Percentiles rank a stretch among this genome's conserved stretches.
phyloP scores from a whole-genome alignment of 2,329 filamentous ascomycete species.

The Samsoniella hepiali region DNA sequence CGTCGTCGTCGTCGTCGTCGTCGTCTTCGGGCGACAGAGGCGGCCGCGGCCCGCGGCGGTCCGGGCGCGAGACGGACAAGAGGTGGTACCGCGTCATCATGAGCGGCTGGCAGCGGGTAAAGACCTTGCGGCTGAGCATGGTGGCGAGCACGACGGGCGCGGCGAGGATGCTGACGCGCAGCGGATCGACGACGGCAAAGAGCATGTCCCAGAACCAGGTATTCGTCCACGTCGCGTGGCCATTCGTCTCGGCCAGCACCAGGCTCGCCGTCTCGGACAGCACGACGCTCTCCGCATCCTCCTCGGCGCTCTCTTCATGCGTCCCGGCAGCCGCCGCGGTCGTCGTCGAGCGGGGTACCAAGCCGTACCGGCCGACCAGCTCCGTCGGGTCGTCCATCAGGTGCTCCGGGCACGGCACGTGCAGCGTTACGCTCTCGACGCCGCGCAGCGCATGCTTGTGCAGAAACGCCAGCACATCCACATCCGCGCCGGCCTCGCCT shows the following conservation, averaged over 20 bases:
- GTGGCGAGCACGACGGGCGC: slow-evolving; percentile 61
- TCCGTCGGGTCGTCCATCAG: slow-evolving; percentile 27
- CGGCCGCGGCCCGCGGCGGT: neutral
- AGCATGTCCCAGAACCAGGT: slow-evolving; percentile 55
- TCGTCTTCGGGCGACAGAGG: neutral
- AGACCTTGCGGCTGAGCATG: slow-evolving; percentile 55
- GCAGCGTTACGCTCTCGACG: slow-evolving; percentile 41
- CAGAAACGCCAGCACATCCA: slow-evolving; percentile 37
- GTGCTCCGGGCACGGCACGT: slow-evolving; percentile 33
- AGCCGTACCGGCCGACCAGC: slow-evolving; percentile 28
- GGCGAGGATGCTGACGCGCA: slow-evolving; percentile 44
- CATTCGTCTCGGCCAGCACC: neutral
- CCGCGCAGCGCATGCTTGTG: slow-evolving; percentile 33
- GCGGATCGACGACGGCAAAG: slow-evolving; percentile 51
- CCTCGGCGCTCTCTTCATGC: neutral
- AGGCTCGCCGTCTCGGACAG: slow-evolving; percentile 23
- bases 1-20: slow-evolving; percentile 15
- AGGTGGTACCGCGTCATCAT: slow-evolving; percentile 63
- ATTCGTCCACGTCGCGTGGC: slow-evolving; percentile 15
- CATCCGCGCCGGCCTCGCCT: neutral
- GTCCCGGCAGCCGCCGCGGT: slow-evolving; percentile 21
- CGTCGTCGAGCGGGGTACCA: slow-evolving; percentile 29
- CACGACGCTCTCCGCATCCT: slow-evolving; percentile 5
- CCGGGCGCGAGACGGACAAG: slow-evolving; percentile 43
- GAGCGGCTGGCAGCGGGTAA: slow-evolving; percentile 57